Base-by-base conservation (phyloP, 768 basidiomycete genomes). In the Kwoniella heveanensis region DNA sequence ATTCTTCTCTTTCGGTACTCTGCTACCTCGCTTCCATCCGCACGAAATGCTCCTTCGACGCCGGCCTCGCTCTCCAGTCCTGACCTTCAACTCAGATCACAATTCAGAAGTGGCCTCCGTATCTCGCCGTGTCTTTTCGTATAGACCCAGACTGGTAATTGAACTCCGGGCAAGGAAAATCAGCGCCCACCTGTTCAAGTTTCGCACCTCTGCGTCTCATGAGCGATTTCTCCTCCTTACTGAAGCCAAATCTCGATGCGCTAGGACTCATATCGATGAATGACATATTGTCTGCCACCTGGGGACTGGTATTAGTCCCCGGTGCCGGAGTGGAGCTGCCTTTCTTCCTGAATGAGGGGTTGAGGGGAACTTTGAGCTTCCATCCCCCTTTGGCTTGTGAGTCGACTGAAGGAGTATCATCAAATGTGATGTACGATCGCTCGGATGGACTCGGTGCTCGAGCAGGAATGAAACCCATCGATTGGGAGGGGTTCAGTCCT, bases 161-260 rank as follows among this genome's bases (percentile, higher is more conserved):
- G 39, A 44, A 17, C 8, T 44, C 39, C 39, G 10, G 8, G 15
- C 19, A 17, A 44, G 9, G 10, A 17, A 17, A 37, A 48, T n/a
- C 25, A n/a, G 2, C 26, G 49, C 63, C 36, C 3, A 68, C 68
- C 60, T 69, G 62, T 52, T 71, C 66, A 12, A 67, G 50, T 50
- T 70, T 70, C 8, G 62, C 60, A 9, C 62, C 63, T 36, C 57
- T 57, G 21, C 54, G 47, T 21, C 66, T 60, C 25, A 59, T 63
- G 12, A 60, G 44, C 19, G 50, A 37, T 36, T 67, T 71, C 63
- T 67, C 69, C 17, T 57, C 51, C 25, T 60, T 58, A 32, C 48
- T 61, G 62, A 70, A 32, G 19, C 52, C 26, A 2, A 26, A 46
- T 26, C 36, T 51, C 4, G 32, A 50, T 26, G 8, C 1, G 13